These are phyloP conservation scores for Wickerhamomyces bisporus DNA, from an alignment of 805 yeast genomes.

Conservation along the genomic window DNA sequence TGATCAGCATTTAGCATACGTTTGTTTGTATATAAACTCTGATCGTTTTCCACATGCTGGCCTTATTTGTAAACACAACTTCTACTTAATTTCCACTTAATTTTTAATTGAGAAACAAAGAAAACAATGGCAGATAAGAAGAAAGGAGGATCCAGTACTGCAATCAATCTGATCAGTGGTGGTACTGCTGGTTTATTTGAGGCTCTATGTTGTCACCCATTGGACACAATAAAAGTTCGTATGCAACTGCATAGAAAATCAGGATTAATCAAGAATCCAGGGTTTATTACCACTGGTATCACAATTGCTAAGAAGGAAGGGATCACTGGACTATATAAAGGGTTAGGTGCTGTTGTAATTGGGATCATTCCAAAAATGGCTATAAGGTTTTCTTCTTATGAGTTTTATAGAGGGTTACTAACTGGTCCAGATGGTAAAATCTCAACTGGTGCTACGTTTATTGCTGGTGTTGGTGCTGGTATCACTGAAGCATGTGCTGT, in stretches of 20 bases:
- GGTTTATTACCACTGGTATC: slow-evolving; percentile 78
- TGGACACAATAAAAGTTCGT: slow-evolving; percentile 94
- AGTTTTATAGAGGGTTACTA: slow-evolving; percentile 71
- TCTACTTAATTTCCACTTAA: too few relatives aligned
- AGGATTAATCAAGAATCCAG: slow-evolving; percentile 70
- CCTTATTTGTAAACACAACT: too few relatives aligned
- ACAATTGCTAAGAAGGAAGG: slow-evolving; percentile 77
- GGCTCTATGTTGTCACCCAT: slow-evolving; percentile 97
- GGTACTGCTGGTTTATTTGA: slow-evolving; percentile 97
- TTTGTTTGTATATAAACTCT: background rate
- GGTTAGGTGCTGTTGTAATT: slow-evolving; percentile 93
- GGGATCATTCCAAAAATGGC: slow-evolving; percentile 99
- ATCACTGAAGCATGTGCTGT: slow-evolving; percentile 91
- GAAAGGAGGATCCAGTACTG: slow-evolving; percentile 36
- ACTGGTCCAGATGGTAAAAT: slow-evolving; percentile 60
- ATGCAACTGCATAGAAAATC: slow-evolving; percentile 84
- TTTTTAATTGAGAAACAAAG: too few relatives aligned
- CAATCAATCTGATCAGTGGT: slow-evolving; percentile 79
- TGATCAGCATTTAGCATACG: too few relatives aligned
- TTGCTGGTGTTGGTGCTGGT: slow-evolving; percentile 98
- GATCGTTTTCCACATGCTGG: background rate
- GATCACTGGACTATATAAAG: slow-evolving; percentile 83
- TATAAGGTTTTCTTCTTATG: slow-evolving; percentile 90
- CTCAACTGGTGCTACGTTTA: slow-evolving; percentile 68
- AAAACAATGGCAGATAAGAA: slow-evolving; percentile 22